These are phyloP conservation scores for Colletotrichum graminicola DNA, from an alignment of 2,329 filamentous ascomycete species.

Conservation along the genomic window DNA sequence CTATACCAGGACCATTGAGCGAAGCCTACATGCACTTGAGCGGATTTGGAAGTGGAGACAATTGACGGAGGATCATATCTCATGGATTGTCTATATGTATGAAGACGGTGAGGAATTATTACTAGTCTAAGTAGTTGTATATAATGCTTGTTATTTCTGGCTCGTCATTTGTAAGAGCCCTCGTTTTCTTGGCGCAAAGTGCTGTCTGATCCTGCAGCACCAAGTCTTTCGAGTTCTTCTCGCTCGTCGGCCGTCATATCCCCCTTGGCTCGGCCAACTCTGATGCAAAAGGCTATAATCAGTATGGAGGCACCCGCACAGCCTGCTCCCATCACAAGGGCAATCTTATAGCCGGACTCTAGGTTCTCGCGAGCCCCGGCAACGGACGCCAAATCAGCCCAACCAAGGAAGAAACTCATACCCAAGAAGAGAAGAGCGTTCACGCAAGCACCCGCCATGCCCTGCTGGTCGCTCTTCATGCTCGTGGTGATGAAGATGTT, in stretches of 20 bases:
- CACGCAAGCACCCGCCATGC: background rate
- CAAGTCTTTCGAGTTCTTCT: background rate
- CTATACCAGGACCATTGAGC: background rate
- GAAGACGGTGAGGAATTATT: background rate
- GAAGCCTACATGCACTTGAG: background rate
- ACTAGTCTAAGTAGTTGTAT: background rate
- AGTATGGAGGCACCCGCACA: background rate
- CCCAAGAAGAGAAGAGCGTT: constrained; percentile 11
- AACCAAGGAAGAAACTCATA: constrained; percentile 6
- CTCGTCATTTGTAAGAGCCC: background rate
- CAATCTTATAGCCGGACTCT: background rate
- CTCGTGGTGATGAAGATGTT: constrained; percentile 24
- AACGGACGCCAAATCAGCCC: background rate
- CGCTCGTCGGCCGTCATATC: background rate
- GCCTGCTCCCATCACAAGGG: background rate
- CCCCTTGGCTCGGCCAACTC: background rate
- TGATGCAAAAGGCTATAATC: background rate
- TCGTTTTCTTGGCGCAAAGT: background rate
- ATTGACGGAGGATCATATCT: background rate
- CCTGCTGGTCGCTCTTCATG: constrained; percentile 9
- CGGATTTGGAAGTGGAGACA: background rate
- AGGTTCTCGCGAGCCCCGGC: background rate
- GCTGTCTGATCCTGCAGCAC: background rate
- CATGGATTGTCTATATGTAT: background rate
- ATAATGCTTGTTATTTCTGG: background rate